Percentiles rank a stretch among this genome's conserved stretches.
Evolutionary conservation across 2,329 filamentous ascomycete genomes (phyloP).

Genomic region (Fusarium napiforme): DNA sequence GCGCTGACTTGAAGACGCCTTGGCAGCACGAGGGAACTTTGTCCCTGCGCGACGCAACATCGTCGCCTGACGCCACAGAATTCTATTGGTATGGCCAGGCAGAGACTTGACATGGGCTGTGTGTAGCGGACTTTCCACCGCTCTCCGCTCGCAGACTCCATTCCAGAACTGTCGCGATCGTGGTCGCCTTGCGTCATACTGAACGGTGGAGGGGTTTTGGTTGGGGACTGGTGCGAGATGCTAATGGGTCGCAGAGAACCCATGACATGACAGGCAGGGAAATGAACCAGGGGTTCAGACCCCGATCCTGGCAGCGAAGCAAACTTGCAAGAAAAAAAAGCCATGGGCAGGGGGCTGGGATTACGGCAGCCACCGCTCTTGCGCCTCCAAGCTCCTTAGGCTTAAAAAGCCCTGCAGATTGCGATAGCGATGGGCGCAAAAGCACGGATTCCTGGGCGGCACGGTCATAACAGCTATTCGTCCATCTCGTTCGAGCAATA

Average conservation of each 20-base stretch:
- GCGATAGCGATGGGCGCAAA: slow-evolving; percentile 35
- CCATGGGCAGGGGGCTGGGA: slow-evolving; percentile 28
- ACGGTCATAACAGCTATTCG: slow-evolving; percentile 15
- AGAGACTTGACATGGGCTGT: slow-evolving; percentile 29
- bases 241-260: slow-evolving; percentile 37
- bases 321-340: slow-evolving; percentile 33
- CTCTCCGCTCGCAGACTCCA: slow-evolving; percentile 33
- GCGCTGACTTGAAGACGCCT: slow-evolving; percentile 27
- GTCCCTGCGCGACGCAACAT: slow-evolving; percentile 12
- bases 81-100: slow-evolving; percentile 29
- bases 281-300: slow-evolving; percentile 29
- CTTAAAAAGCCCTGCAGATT: slow-evolving; percentile 38
- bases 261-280: slow-evolving; percentile 41
- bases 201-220: slow-evolving; percentile 27
- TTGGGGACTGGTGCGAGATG: slow-evolving; percentile 35
- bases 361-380: slow-evolving; percentile 40
- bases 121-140: slow-evolving; percentile 32
- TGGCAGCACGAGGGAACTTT: slow-evolving; percentile 30
- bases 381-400: slow-evolving; percentile 38
- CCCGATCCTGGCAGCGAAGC: slow-evolving; percentile 27
- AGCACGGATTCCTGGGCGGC: slow-evolving; percentile 37
- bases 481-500: slow-evolving; percentile 22
- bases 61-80: slow-evolving; percentile 30
- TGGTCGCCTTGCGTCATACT: slow-evolving; percentile 44
- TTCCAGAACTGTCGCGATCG: slow-evolving; percentile 36